These are phyloP conservation scores for Passiflora organensis DNA, from an alignment of 345 rosid species.

Conservation along the genomic window DNA sequence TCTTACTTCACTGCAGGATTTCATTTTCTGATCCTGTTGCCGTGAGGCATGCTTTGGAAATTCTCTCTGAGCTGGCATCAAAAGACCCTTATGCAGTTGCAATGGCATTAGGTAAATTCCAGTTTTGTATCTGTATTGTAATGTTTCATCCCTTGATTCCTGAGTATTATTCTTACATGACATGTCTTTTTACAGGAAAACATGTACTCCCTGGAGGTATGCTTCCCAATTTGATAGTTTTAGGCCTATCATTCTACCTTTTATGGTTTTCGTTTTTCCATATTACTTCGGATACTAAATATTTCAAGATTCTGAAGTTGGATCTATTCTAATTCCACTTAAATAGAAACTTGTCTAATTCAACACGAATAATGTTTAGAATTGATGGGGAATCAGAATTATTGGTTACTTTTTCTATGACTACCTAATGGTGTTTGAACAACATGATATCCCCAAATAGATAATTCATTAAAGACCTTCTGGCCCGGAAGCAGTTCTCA, in stretches of 20 bases:
- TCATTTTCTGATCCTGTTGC: constrained; percentile 98
- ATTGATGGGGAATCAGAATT: too few species aligned
- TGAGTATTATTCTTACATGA: constrained; percentile 7
- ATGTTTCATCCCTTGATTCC: neutral
- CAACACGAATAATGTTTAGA: too few species aligned
- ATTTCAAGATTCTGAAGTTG: too few species aligned
- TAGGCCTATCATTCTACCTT: neutral
- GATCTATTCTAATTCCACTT: too few species aligned
- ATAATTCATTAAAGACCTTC: too few species aligned
- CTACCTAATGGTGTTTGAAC: too few species aligned
- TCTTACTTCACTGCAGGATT: constrained; percentile 37
- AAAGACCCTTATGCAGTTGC: constrained; percentile 95
- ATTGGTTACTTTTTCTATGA: too few species aligned
- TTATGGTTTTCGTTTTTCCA: too few species aligned
- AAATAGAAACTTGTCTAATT: too few species aligned
- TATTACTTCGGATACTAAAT: too few species aligned
- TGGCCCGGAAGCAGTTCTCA: too few species aligned
- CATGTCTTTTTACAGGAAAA: constrained; percentile 65
- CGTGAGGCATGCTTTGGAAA: constrained; percentile 95
- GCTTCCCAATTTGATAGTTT: constrained; percentile 7
- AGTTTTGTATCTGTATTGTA: neutral
- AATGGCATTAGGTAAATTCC: constrained; percentile 73
- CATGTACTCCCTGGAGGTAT: constrained; percentile 81
- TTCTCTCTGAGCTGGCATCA: constrained; percentile 72
- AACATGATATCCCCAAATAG: too few species aligned